These are phyloP conservation scores for Penicillium silybi DNA, from an alignment of 495 filamentous ascomycete genomes.

Conservation along the genomic window DNA sequence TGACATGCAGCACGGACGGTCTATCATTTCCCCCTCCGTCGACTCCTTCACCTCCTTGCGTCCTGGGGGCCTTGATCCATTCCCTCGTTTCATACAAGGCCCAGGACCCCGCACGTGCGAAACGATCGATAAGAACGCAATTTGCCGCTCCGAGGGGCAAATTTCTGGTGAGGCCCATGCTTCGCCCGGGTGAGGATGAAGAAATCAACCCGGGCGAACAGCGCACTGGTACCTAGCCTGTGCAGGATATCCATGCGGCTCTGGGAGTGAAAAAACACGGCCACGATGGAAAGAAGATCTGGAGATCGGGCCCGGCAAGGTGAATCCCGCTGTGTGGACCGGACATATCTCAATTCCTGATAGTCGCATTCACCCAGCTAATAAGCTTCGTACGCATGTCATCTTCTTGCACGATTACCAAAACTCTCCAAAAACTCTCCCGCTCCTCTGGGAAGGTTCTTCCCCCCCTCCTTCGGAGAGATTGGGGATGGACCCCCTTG, in stretches of 20 bases:
- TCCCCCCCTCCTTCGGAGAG: not conserved
- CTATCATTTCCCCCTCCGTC: slow-evolving; percentile 12
- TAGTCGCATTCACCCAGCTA: not conserved
- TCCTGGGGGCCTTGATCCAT: not conserved
- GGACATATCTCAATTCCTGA: not conserved
- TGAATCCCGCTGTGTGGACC: not conserved
- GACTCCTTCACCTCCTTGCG: slow-evolving; percentile 17
- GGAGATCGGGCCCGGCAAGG: not conserved
- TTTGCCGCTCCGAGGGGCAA: not conserved
- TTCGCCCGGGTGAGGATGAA: not conserved
- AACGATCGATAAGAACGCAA: not conserved
- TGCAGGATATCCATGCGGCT: slow-evolving; percentile 13
- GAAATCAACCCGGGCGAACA: not conserved
- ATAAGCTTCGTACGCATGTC: slow-evolving; percentile 15
- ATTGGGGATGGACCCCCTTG: slow-evolving; percentile 10
- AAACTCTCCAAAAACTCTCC: not conserved
- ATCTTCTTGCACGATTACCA: not conserved
- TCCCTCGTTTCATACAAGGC: not conserved
- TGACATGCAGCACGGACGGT: slow-evolving; percentile 22
- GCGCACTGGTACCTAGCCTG: not conserved
- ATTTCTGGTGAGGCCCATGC: not conserved
- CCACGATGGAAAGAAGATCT: slow-evolving; percentile 5
- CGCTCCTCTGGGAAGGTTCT: too few species aligned
- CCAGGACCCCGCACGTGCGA: slow-evolving; percentile 8
- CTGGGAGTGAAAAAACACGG: not conserved